Conservation (phyloP, 495 filamentous ascomycete species). For the Xylaria castorea region DNA sequence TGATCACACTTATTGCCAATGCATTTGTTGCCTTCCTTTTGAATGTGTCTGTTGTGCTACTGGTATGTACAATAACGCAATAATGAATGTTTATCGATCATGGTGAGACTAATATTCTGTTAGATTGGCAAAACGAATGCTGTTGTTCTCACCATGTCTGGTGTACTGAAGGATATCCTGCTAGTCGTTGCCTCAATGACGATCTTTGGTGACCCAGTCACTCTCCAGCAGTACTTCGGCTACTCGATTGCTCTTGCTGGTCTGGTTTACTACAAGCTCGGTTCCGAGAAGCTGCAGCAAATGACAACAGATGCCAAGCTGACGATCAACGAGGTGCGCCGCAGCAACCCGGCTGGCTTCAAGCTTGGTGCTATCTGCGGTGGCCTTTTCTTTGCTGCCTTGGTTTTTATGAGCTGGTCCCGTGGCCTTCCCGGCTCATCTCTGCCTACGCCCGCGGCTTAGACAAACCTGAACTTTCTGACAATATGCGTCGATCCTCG, state of each 20-base stretch:
- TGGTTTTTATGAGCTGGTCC: conserved; percentile 63
- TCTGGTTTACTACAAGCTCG: conserved; percentile 95
- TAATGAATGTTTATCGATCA: not conserved
- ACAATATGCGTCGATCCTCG: not conserved
- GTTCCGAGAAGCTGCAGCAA: conserved; percentile 79
- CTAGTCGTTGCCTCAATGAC: conserved; percentile 85
- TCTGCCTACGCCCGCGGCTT: conserved; percentile 23
- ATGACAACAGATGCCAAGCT: conserved; percentile 70
- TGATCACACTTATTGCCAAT: conserved; percentile 75
- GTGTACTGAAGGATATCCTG: conserved; percentile 95
- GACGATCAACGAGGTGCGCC: conserved; percentile 82
- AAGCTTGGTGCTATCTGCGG: conserved; percentile 71
- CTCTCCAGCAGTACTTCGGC: conserved; percentile 84
- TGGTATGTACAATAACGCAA: conserved; percentile 63
- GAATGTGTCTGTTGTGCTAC: conserved; percentile 89
- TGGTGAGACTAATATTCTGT: conserved; percentile 33
- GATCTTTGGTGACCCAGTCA: conserved; percentile 83
- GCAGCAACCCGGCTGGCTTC: conserved; percentile 71
- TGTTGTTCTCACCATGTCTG: conserved; percentile 91
- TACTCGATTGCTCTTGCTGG: conserved; percentile 87
- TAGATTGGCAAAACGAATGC: conserved; percentile 96
- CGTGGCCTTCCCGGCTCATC: conserved; percentile 28
- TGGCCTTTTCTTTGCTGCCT: conserved; percentile 62
- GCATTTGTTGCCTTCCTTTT: conserved; percentile 81
- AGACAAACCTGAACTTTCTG: not conserved